Percentiles rank a stretch among this genome's conserved stretches.
These are phyloP conservation scores for Prunus campanulata DNA, from an alignment of 306 rosid genomes.

Conservation along the genomic window DNA sequence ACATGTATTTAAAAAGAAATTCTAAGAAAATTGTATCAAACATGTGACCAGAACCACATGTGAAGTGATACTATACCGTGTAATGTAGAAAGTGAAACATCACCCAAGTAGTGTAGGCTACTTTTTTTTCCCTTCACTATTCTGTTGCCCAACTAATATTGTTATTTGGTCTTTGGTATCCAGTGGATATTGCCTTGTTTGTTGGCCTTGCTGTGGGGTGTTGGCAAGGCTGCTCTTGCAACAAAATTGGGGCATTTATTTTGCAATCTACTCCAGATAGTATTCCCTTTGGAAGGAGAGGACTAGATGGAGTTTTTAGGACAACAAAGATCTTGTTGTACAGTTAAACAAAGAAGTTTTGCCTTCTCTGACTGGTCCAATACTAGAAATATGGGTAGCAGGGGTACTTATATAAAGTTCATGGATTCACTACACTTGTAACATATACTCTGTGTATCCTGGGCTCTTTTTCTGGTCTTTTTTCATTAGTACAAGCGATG, in stretches of 20 bases:
- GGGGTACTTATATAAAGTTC: not conserved
- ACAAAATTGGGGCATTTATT: not conserved
- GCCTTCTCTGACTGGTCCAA: not conserved
- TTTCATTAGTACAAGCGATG: not conserved
- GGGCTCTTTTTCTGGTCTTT: not conserved
- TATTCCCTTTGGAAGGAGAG: not conserved
- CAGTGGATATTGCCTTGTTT: not conserved
- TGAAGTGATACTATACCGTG: too few species aligned
- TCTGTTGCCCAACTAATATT: too few species aligned
- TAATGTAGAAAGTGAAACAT: too few species aligned
- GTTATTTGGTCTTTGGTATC: too few species aligned
- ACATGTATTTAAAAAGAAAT: not conserved
- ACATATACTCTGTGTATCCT: not conserved
- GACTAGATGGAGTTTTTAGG: not conserved
- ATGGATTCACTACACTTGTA: not conserved
- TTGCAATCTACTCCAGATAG: not conserved
- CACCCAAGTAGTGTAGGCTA: too few species aligned
- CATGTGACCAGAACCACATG: not conserved
- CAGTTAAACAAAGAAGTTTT: not conserved
- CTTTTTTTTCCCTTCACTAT: too few species aligned
- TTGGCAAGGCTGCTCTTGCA: not conserved
- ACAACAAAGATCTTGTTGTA: not conserved
- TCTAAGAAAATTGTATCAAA: not conserved
- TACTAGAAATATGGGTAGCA: not conserved
- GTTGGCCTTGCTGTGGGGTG: not conserved